Evolutionary conservation across 2,329 filamentous ascomycete genomes (phyloP), one percentile per base, ranked within the genome.

Genomic region (Ascochyta clinopodiicola): DNA sequence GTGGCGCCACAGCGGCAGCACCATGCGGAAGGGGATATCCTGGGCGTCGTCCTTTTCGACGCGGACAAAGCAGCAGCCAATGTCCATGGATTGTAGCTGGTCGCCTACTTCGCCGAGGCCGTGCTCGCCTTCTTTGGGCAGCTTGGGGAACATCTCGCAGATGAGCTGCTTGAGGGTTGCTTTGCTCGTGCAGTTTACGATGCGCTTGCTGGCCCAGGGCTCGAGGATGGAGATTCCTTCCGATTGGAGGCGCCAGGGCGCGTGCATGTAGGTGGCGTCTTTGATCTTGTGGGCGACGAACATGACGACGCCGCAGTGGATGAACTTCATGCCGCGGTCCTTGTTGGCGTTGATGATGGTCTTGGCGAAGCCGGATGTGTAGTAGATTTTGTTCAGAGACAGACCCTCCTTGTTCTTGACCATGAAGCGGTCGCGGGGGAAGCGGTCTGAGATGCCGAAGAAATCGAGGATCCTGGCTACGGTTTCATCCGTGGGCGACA

Each of bases 241-340:
- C 12, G 89, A 90, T 81, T 99, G 95, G 67, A 99, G 95, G 42
- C 95, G 87, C 95, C 95, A 99, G 32, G 89, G 88, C 5, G 88
- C 90, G 56, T 96, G 93, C 0, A 91, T 89, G 70, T 97, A 92
- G 75, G 98, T 93, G 80, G 95, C 96, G 76, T 98, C 94, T 81
- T 96, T 96, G 82, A 98, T 95, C 54, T 70, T 71, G 59, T 75
- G 72, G 1, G 68, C 60, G 75, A 75, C 72, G 53, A 96, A 99
- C 92, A 98, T 98, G 79, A 96, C 96, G 31, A 99, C 93, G 61
- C 95, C 95, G 45, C 90, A 94, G 77, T 99, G 95, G 44, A 99
- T 90, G 72, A 99, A 96, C 75, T 95, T 96, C 77, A 98, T 88
- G 40, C 92, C 92, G 25, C 90, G 88, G 38, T 92, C 91, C 76